Base-by-base conservation (phyloP, 805 yeast genomes). In the Pichia cabralensis region DNA sequence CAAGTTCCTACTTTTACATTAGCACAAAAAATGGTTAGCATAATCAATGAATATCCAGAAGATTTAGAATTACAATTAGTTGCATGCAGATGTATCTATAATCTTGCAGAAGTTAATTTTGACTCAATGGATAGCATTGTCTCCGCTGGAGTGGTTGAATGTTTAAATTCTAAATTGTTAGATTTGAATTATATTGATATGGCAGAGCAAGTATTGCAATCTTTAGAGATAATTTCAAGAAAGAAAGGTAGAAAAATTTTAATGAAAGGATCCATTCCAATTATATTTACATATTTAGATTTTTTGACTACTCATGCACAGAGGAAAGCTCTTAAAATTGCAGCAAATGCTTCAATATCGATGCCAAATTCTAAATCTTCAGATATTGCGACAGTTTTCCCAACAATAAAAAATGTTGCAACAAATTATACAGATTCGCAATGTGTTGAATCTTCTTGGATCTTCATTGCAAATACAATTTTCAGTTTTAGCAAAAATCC, bases 281-380 rank as follows among this genome's bases (percentile, higher is more conserved):
- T 82, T 0, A 77, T 83, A 41, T 55, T 92, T 29, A 73, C 71
- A 47, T 83, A 75, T 48, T 62, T 88, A 40, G 97, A 92, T 52
- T 89, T 89, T 50, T 80, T 89, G 54, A 82, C 96, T 2, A 68
- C 76, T 15, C 95, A 84, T 58, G 82, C 94, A 1, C 97, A 89
- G 55, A 63, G 94, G 35, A 80, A 85, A 43, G 84, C 94, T 12
- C 58, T 86, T 23, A 60, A 65, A 1, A 80, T 82, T 24, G 80
- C 80, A 13, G 79, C 92, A 4, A 78, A 80, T 46, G 64, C 88
- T 3, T 74, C 84, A 43, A 61, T 67, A 8, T 60, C 60, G 26
- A 62, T 80, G 3, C 61, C 64, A 8, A 37, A 43, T 2, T 48
- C 60, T 1, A 69, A 71, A 42, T 69, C 74, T 31, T 57, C 57